Conservation (phyloP, 108 stramenopile genomes). For the Nannochloropsis granulata region DNA sequence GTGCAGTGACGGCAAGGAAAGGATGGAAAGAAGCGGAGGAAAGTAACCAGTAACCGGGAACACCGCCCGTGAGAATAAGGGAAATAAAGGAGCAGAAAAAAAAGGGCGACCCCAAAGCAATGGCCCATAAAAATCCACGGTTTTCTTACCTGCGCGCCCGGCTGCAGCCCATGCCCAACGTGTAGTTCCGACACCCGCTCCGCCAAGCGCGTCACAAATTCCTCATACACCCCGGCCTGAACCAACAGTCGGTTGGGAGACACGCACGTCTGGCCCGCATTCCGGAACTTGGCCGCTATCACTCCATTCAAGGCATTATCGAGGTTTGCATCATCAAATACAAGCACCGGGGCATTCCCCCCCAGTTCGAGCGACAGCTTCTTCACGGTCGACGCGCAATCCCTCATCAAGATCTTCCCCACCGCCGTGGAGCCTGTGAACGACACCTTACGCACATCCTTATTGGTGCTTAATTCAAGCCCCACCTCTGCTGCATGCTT, state of each 20-base stretch:
- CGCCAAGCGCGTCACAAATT: slow-evolving; percentile 22
- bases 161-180: slow-evolving; percentile 33
- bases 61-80: too few relatives aligned
- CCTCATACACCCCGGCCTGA: slow-evolving; percentile 27
- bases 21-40: too few relatives aligned
- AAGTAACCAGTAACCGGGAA: too few relatives aligned
- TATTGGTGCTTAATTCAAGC: slow-evolving; percentile 8
- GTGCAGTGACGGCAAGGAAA: too few relatives aligned
- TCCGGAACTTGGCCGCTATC: slow-evolving; percentile 32
- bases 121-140: neutral
- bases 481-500: slow-evolving; percentile 26
- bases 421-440: slow-evolving; percentile 39
- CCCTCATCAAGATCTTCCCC: slow-evolving; percentile 33
- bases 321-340: slow-evolving; percentile 40
- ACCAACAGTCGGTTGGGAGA: slow-evolving; percentile 35
- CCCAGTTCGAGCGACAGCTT: slow-evolving; percentile 42
- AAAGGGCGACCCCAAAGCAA: too few relatives aligned
- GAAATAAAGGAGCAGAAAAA: too few relatives aligned
- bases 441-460: slow-evolving; percentile 28
- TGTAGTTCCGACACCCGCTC: slow-evolving; percentile 1
- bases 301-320: slow-evolving; percentile 32
- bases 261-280: slow-evolving; percentile 36
- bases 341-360: slow-evolving; percentile 40
- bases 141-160: neutral
- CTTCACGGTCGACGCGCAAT: slow-evolving; percentile 34